These are phyloP conservation scores for Candida yuanshanica DNA, from an alignment of 805 yeast species.

Conservation along the genomic window DNA sequence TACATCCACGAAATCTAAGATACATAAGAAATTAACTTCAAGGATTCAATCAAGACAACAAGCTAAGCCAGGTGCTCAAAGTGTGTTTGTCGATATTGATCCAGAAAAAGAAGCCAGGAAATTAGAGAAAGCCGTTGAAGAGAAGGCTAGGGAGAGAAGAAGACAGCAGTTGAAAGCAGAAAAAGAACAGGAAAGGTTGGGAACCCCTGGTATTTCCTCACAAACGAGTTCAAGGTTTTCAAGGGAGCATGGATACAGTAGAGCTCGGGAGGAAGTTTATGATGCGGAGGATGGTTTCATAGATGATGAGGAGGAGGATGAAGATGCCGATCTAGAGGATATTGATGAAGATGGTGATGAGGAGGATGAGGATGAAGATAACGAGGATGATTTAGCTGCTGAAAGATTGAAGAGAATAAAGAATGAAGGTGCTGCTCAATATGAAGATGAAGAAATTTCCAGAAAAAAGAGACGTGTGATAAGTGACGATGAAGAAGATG, in stretches of 20 bases:
- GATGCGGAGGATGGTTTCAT: conserved; percentile 25
- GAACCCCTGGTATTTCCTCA: conserved; percentile 29
- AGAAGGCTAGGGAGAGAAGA: conserved; percentile 60
- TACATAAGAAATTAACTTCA: conserved; percentile 74
- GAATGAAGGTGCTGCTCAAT: conserved; percentile 48
- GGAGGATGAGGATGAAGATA: conserved; percentile 35
- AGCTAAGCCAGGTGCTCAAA: conserved; percentile 32
- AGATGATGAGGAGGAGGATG: conserved; percentile 52
- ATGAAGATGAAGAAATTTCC: conserved; percentile 27
- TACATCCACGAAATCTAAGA: conserved; percentile 79
- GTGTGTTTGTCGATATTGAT: conserved; percentile 43
- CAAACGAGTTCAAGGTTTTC: conserved; percentile 25
- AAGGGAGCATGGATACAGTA: conserved; percentile 21
- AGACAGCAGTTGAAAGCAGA: conserved; percentile 49
- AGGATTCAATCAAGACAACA: conserved; percentile 44
- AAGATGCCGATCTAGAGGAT: conserved; percentile 30
- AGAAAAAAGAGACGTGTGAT: conserved; percentile 44
- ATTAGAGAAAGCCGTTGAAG: conserved; percentile 62
- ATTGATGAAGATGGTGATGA: conserved; percentile 36
- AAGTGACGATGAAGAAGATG: conserved; percentile 51
- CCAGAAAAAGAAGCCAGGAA: conserved; percentile 64
- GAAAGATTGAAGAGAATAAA: conserved; percentile 24
- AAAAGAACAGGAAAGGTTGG: conserved; percentile 53
- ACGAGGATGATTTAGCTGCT: conserved; percentile 42
- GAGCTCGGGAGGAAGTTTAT: conserved; percentile 34